A percentile compares a stretch with the other conserved stretches of the same genome.
phyloP scores from a whole-genome alignment of 805 yeast genomes.

The Candida tammaniensis region DNA sequence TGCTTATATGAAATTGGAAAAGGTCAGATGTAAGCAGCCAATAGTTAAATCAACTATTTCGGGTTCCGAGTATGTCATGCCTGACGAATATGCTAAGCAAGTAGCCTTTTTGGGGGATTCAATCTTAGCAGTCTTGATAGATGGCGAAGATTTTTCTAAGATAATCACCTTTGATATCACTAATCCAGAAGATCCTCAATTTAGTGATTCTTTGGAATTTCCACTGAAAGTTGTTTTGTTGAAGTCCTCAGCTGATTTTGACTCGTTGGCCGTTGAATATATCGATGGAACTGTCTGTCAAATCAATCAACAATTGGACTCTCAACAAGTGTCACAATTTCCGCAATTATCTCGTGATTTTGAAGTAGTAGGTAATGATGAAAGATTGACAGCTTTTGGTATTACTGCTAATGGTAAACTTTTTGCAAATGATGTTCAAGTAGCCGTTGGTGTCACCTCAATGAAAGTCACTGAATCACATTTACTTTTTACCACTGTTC shows the following conservation, averaged over 20 bases:
- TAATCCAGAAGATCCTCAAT: slow-evolving; percentile 38
- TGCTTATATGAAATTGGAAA: slow-evolving; percentile 47
- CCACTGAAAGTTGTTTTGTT: slow-evolving; percentile 53
- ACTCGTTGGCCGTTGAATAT: slow-evolving; percentile 53
- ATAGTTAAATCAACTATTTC: slow-evolving; percentile 28
- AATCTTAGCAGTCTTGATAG: slow-evolving; percentile 56
- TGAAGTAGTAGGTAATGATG: slow-evolving; percentile 38
- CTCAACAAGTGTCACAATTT: slow-evolving; percentile 45
- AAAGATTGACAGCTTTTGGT: slow-evolving; percentile 56
- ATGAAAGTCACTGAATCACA: slow-evolving; percentile 68
- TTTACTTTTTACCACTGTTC: slow-evolving; percentile 83
- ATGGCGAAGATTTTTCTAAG: slow-evolving; percentile 49
- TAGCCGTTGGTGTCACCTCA: slow-evolving; percentile 80
- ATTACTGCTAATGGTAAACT: slow-evolving; percentile 73
- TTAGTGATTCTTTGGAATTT: slow-evolving; percentile 42
- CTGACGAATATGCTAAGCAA: slow-evolving; percentile 56
- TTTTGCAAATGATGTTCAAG: slow-evolving; percentile 55
- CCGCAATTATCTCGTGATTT: slow-evolving; percentile 67
- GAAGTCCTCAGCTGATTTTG: slow-evolving; percentile 53
- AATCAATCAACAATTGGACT: slow-evolving; percentile 29
- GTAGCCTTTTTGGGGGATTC: slow-evolving; percentile 53
- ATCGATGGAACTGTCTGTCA: slow-evolving; percentile 58
- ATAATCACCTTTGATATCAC: slow-evolving; percentile 49
- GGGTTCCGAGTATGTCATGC: slow-evolving; percentile 31
- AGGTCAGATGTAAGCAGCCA: slow-evolving; percentile 49